Conservation (phyloP, 129 eudicot genomes). For the Smallanthus sonchifolius region DNA sequence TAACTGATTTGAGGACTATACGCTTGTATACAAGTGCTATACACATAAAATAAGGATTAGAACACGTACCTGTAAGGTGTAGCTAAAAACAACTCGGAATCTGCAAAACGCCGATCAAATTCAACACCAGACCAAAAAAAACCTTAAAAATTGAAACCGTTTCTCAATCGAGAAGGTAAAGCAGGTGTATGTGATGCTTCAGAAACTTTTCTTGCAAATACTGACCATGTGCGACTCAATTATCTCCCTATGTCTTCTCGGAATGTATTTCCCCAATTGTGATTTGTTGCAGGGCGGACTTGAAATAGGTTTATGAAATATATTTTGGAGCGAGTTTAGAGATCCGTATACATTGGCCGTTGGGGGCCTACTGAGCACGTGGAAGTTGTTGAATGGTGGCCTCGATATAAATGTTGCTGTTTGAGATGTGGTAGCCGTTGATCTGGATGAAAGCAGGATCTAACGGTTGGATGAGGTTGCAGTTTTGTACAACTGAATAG, state of each 20-base stretch:
- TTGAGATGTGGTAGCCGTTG: conserved; percentile 11
- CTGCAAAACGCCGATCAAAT: conserved; percentile 19
- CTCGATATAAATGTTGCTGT: conserved; percentile 1
- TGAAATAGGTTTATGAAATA: conserved; percentile 24
- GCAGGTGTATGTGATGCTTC: conserved; percentile 10
- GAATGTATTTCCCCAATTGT: conserved; percentile 8
- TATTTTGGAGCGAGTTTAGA: conserved; percentile 20
- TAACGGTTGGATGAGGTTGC: conserved; percentile 15
- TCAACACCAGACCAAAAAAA: conserved; percentile 8
- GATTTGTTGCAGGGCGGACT: conserved; percentile 24
- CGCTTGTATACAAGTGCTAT: too few species aligned
- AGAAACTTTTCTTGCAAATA: background rate
- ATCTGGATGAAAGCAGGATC: background rate
- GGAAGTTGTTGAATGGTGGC: conserved; percentile 22
- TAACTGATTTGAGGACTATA: too few species aligned
- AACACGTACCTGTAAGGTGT: background rate
- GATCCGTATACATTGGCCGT: conserved; percentile 16
- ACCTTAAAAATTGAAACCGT: background rate
- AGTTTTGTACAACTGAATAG: conserved; percentile 4
- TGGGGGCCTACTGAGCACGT: conserved; percentile 10
- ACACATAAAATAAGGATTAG: background rate
- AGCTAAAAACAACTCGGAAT: conserved; percentile 4
- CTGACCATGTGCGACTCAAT: conserved; percentile 4
- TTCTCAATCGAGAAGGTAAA: background rate
- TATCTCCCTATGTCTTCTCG: conserved; percentile 7